Base-by-base conservation (phyloP, 257 asterid genomes). In the Avicennia marina region DNA sequence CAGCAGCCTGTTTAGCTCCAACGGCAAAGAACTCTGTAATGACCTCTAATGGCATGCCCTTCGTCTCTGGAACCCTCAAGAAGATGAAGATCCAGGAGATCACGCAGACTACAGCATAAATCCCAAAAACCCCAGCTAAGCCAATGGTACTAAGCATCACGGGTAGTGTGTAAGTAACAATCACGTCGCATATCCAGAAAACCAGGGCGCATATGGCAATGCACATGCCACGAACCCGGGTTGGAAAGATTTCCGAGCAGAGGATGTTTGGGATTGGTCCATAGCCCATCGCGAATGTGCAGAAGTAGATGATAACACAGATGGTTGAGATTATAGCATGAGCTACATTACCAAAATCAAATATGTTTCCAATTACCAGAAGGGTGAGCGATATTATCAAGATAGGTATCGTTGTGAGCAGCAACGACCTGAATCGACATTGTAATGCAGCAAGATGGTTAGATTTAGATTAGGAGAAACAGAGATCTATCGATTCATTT, bases 251-350 rank as follows among this genome's bases (percentile, higher is more conserved):
- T 56, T 89, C 97, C 0, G 97, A 40, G 48, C 96, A 86, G 38
- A 90, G 95, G 56, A 90, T 90, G 69, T 90, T 90, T 0, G 96
- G 97, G 70, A 90, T 63, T 0, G 97, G 97, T 4, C 97, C 97
- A n/a, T 80, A 90, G 7, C 95, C 97, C 93, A 81, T 90, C 49
- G 78, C 96, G 33, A 90, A 90, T n/a, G 83, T 76, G 83, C 97
- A 90, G 77, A 86, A 82, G 75, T 90, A 84, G 65, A 90, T 64
- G n/a, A 90, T 75, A 1, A 90, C 96, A 12, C 93, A 90, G 36
- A 58, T 1, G 6, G 94, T 90, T 8, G 97, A 90, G 77, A 90
- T 61, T 13, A 82, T 58, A 4, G 95, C 97, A 41, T 84, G 96
- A 42, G 72, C 76, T 1, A 86, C 24, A 11, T 66, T 66, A 21